Evolutionary conservation across 176 grass and related monocot species (phyloP), one percentile per base, ranked within the genome.

Genomic region (Avena atlantica): DNA sequence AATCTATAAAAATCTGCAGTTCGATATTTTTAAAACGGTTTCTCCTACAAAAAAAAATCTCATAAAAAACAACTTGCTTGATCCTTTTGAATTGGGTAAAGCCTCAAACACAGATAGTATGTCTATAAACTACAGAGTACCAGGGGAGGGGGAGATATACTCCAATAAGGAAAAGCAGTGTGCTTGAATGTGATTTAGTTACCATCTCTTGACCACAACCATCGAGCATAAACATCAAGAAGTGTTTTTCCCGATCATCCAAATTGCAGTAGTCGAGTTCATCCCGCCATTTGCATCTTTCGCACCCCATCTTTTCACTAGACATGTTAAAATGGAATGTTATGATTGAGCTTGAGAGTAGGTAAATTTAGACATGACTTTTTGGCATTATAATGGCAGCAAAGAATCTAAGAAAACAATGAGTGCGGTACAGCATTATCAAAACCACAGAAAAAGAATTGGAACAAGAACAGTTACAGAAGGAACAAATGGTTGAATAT

Each of bases 121-220:
- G 62, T 3, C 62, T 29, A 12, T 27, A 64, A 34, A 17, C 64
- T 67, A 15, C 27, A 34, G 27, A 67, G 29, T 6, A 67, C 27
- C 3, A 1, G 27, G 13, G 1, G 0, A 0, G 31, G 40, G 40
- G 40, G 40, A 64, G 9, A 37, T 2, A 68, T 17, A 16, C 17
- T 36, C 36, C 27, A 15, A 14, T 8, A 74, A 3, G 70, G 13
- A 49, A 48, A 50, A 51, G 45, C 1, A 27, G 71, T 9, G 6
- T 23, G 47, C 45, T 16, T 27, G 23, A 52, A 29, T 76, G 48
- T 24, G 13, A 76, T 25, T 52, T 75, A 31, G 29, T 31, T 34
- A 76, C 72, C 72, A 76, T 76, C 72, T 76, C 72, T 50, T 76
- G 72, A 76, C 7, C 23, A 76, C 47, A 76, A 13, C 3, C 48